phyloP scores from a whole-genome alignment of 805 yeast genomes.

The Wickerhamomyces chaumierensis region DNA sequence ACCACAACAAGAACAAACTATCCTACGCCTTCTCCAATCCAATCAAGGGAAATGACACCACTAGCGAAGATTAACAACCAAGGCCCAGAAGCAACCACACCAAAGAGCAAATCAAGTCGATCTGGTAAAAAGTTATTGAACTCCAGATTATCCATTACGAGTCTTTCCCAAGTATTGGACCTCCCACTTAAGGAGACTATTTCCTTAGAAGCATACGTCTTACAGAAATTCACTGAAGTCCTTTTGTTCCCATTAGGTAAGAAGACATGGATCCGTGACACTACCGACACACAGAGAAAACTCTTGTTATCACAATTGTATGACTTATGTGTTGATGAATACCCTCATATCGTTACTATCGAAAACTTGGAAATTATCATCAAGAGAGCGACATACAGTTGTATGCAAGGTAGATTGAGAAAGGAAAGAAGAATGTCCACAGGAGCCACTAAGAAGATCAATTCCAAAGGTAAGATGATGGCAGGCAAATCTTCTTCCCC shows the following conservation, averaged over 20 bases:
- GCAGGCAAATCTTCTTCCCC: too few species aligned
- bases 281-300: constrained; percentile 40
- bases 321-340: constrained; percentile 16
- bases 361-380: constrained; percentile 57
- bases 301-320: constrained; percentile 37
- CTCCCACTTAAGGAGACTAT: constrained; percentile 42
- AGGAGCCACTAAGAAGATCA: constrained; percentile 15
- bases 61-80: background rate
- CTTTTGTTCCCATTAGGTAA: constrained; percentile 67
- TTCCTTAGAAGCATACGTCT: constrained; percentile 39
- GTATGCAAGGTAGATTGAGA: constrained; percentile 70
- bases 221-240: constrained; percentile 40
- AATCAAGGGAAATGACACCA: background rate
- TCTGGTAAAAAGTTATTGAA: constrained; percentile 23
- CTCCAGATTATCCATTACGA: constrained; percentile 47
- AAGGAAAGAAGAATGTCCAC: constrained; percentile 45
- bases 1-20: too few species aligned
- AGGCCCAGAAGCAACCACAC: background rate
- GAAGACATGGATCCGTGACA: constrained; percentile 79
- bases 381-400: constrained; percentile 68
- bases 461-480: constrained; percentile 4
- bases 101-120: too few species aligned
- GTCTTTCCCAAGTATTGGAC: constrained; percentile 40
- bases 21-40: background rate
- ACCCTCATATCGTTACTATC: constrained; percentile 12